Base-by-base conservation (phyloP, 805 yeast species). In the Hanseniaspora opuntiae region DNA sequence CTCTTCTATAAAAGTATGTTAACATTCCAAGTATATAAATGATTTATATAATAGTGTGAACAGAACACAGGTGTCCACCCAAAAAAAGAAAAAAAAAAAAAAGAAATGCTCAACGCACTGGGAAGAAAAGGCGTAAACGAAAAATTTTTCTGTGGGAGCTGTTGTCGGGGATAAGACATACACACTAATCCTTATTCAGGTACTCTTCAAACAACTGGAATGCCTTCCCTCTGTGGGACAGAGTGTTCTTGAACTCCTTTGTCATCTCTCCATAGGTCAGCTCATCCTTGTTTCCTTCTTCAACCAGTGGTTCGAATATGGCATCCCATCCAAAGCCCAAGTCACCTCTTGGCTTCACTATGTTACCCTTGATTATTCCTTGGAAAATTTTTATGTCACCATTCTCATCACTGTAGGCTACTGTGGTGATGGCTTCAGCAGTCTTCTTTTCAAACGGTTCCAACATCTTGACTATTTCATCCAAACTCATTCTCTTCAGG, bases 271-370 rank as follows among this genome's bases (percentile, higher is more conserved):
- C 97, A 63, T 87, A 89, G 0, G 93, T 84, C 63, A 81, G 71
- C 2, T 4, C 22, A 2, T 36, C 45, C 4, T 4, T 12, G 20
- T 74, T 69, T 3, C 95, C 96, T 28, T 71, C 70, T 9, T 61
- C 56, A 47, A 61, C 66, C 1, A 56, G 41, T 2, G 98, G 98
- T 68, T 82, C 75, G 66, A 93, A 93, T 49, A 86, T 71, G 8
- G 96, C 81, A 68, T 93, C 97, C 95, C 96, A 93, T 1, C 99
- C 99, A 65, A 93, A 93, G 56, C 76, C 74, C 14, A 79, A 76
- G 7, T 86, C 86, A 1, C 97, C 97, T 56, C 94, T 71, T 36
- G 81, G 74, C 16, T 72, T 71, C 6, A 89, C 97, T 62, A 93
- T 89, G 9, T 59, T 67, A 22, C 99, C 99, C 12, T 76, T 72